Evolutionary conservation across 805 yeast genomes (phyloP), one percentile per base, ranked within the genome.

Genomic region (Yamadazyma phyllophila): DNA sequence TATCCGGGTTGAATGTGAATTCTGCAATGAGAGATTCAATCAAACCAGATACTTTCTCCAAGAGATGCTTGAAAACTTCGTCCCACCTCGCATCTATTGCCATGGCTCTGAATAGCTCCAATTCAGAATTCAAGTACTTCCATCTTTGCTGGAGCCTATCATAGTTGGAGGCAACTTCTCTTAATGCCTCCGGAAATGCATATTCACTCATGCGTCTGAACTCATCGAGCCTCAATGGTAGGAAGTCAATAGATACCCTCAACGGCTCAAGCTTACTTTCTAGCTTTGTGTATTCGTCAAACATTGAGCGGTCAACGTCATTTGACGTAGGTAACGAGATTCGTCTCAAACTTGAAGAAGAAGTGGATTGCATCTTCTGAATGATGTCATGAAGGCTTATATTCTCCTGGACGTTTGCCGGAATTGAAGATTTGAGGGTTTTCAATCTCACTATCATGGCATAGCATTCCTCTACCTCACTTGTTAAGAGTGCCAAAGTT

Each of bases 21-120:
- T 51, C 55, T 9, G 35, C 6, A 7, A 44, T 26, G 32, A 46
- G 47, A 35, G 13, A 26, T 9, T 15, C 52, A n/a, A 44, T 37
- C 2, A 51, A 31, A 26, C 33, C 39, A 0, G 59, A 54, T 3
- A 74, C 56, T 49, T 80, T 80, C 2, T 65, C 58, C 36, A 78
- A 65, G 43, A 82, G 57, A 47, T 68, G 74, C 24, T 63, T 63
- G 49, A 82, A 81, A 2, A 82, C 65, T 17, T 73, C 73, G 50
- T 68, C 63, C 88, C 88, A 83, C 56, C 80, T 71, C 26, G 65
- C 58, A 47, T 80, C 83, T 3, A 83, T 68, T 26, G 76, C 52
- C 35, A 77, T 79, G 3, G 46, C 49, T 52, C 76, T 75, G 48
- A 83, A 62, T 6, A 58, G 62, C 2, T 58, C 57, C 11, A 80